A percentile compares a stretch with the other conserved stretches of the same genome.
These are phyloP conservation scores for Clarireedia monteithiana DNA, from an alignment of 2,329 filamentous ascomycete genomes.

Conservation along the genomic window DNA sequence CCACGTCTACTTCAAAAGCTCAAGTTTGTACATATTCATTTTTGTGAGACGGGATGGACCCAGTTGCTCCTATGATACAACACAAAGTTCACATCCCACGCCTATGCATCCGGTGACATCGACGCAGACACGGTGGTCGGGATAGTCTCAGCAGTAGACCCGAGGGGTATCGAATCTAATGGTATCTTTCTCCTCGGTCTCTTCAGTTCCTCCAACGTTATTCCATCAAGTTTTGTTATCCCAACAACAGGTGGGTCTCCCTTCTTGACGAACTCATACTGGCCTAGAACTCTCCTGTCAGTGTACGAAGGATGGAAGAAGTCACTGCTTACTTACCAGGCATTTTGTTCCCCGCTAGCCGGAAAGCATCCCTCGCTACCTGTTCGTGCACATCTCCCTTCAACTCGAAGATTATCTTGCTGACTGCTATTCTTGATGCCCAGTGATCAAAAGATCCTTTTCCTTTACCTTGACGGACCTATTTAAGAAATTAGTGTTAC, in stretches of 20 bases:
- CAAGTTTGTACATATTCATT: not conserved
- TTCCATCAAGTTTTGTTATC: constrained; percentile 77
- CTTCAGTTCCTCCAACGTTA: constrained; percentile 79
- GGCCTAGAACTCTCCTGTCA: constrained; percentile 39
- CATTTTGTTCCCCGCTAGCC: constrained; percentile 88
- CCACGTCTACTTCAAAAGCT: not conserved
- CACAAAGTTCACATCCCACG: constrained; percentile 7
- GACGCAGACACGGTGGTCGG: constrained; percentile 20
- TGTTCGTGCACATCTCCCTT: constrained; percentile 92
- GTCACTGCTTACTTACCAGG: constrained; percentile 54
- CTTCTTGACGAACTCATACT: constrained; percentile 91
- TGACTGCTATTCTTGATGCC: constrained; percentile 84
- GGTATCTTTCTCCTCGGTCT: constrained; percentile 54
- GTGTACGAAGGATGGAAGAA: not conserved
- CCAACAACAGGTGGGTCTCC: constrained; percentile 86
- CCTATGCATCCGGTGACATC: constrained; percentile 22
- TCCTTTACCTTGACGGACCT: constrained; percentile 97
- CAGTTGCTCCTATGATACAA: constrained; percentile 5
- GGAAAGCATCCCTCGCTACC: constrained; percentile 86
- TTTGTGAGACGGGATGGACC: not conserved
- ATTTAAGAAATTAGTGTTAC: constrained; percentile 12
- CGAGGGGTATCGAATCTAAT: constrained; percentile 17
- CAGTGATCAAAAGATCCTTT: constrained; percentile 97
- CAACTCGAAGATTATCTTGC: constrained; percentile 86
- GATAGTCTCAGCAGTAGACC: constrained; percentile 13